Conservation (phyloP, 1,284 basidiomycete genomes). For the Gomphus bonarii region DNA sequence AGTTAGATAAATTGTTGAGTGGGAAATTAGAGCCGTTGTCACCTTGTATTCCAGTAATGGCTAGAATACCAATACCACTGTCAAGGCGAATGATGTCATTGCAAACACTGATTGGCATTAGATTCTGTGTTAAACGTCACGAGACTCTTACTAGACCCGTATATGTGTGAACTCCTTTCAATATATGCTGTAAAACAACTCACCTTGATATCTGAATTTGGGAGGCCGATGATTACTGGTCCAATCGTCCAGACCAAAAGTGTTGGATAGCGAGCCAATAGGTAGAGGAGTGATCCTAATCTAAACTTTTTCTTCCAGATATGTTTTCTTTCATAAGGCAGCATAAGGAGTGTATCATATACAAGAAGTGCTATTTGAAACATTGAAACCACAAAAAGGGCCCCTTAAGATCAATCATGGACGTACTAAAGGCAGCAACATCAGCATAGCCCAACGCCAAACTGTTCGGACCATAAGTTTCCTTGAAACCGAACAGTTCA, state of each 20-base stretch:
- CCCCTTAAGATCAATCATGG: neutral
- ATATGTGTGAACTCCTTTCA: neutral
- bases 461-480: neutral
- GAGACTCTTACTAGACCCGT: neutral
- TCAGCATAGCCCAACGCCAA: neutral
- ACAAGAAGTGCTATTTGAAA: neutral
- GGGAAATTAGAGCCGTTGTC: neutral
- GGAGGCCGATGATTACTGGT: neutral
- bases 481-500: neutral
- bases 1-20: neutral
- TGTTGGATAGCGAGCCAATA: neutral
- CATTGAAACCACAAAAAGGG: neutral
- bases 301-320: neutral
- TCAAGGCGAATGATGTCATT: neutral
- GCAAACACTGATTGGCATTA: neutral
- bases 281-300: neutral
- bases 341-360: neutral
- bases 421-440: neutral
- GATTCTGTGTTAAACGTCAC: neutral
- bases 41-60: neutral
- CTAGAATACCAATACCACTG: neutral
- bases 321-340: neutral
- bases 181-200: neutral
- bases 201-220: neutral
- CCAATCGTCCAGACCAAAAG: rapidly evolving